Evolutionary conservation across 768 basidiomycete genomes (phyloP).

Genomic region (Kwoniella heveanensis): DNA sequence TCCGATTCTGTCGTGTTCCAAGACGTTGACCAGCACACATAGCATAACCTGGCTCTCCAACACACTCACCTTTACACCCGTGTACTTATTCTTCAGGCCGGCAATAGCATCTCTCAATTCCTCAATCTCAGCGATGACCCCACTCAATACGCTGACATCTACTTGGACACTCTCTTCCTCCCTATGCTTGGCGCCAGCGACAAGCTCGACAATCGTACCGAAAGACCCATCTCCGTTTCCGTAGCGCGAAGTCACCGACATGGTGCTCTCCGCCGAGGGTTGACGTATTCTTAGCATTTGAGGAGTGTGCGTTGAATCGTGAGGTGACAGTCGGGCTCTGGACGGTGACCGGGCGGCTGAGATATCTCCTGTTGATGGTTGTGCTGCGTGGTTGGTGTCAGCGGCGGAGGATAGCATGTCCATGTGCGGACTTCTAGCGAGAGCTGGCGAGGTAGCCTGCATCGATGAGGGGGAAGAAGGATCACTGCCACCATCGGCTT

Average conservation of each 20-base stretch:
- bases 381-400: not conserved
- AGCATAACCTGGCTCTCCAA: too few species aligned
- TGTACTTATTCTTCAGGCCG: conserved; percentile 74
- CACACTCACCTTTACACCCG: conserved; percentile 83
- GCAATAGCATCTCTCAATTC: conserved; percentile 65
- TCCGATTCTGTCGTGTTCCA: too few species aligned
- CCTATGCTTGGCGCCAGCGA: conserved; percentile 39
- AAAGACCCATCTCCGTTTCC: conserved; percentile 38
- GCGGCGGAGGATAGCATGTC: conserved; percentile 23
- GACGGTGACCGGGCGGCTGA: conserved; percentile 27
- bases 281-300: conserved; percentile 42
- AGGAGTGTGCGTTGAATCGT: conserved; percentile 27
- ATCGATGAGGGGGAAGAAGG: conserved; percentile 18
- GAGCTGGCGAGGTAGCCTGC: conserved; percentile 20
- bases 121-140: conserved; percentile 69
- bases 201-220: conserved; percentile 33
- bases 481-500: conserved; percentile 3
- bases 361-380: not conserved
- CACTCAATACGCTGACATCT: conserved; percentile 72
- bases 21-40: too few species aligned
- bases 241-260: conserved; percentile 30
- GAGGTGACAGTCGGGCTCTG: conserved; percentile 35
- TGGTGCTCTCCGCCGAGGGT: conserved; percentile 39
- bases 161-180: conserved; percentile 60
- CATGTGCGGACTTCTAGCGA: conserved; percentile 28